These are phyloP conservation scores for Amaranthus palmeri DNA, from an alignment of 148 eudicot species.

Conservation along the genomic window DNA sequence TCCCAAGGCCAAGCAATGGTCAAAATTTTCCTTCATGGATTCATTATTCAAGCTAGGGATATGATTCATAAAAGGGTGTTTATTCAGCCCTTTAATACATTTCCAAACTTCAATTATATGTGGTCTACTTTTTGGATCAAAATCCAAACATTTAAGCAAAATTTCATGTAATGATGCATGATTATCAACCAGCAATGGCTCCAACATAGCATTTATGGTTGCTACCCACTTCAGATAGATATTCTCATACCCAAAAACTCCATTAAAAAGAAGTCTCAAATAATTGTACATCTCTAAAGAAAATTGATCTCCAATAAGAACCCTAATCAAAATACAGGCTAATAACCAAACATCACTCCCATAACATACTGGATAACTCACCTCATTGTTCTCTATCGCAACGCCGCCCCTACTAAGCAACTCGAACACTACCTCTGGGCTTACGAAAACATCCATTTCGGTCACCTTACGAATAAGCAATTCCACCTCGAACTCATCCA, in stretches of 20 bases:
- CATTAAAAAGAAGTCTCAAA: conserved; percentile 21
- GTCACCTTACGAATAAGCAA: conserved; percentile 20
- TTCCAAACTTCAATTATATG: conserved; percentile 53
- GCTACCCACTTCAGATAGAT: conserved; percentile 39
- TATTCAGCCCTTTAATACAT: conserved; percentile 37
- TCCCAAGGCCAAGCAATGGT: conserved; percentile 48
- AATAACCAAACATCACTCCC: conserved; percentile 75
- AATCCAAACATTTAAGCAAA: conserved; percentile 47
- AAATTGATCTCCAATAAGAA: conserved; percentile 58
- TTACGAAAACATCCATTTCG: conserved; percentile 38
- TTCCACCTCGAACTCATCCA: conserved; percentile 17
- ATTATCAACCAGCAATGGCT: conserved; percentile 26
- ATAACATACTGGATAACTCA: conserved; percentile 26
- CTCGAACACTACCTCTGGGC: conserved; percentile 62
- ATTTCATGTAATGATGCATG: conserved; percentile 31
- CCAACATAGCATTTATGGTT: conserved; percentile 26
- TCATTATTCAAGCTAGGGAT: conserved; percentile 17
- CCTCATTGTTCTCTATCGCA: conserved; percentile 25
- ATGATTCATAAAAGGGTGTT: conserved; percentile 27
- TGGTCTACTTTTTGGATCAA: conserved; percentile 52
- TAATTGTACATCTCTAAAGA: conserved; percentile 30
- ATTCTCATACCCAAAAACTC: conserved; percentile 26
- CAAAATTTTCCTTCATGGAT: conserved; percentile 17
- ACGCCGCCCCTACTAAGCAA: conserved; percentile 33
- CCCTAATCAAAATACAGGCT: conserved; percentile 53